Evolutionary conservation across 1,139 yeast species (phyloP), one percentile per base, ranked within the genome.

Genomic region (Suhomyces terraborum): DNA sequence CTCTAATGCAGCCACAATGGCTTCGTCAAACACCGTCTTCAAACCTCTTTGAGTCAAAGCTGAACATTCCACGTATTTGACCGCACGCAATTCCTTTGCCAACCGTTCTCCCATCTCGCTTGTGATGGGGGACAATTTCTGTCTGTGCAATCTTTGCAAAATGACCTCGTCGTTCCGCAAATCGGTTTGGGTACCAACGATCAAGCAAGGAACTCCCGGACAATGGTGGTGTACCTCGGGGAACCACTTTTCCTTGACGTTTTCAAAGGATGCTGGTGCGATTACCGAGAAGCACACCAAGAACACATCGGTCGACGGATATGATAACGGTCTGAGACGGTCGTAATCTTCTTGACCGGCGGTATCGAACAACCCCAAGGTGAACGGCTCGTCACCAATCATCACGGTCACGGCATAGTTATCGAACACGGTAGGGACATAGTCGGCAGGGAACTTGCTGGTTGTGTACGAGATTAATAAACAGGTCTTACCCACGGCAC

Each of bases 331-430:
- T 69, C 98, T 87, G 62, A 93, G 75, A 62, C 98, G 80, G 68
- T 93, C 98, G 66, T 93, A 93, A 73, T 93, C 98, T 77, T 91
- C 98, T 73, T 93, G 98, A 34, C 98, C 98, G 16, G 98, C 98
- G 34, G 98, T 93, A 72, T 93, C 98, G 62, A 91, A 93, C 49
- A 93, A 74, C 12, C 98, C 98, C 58, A 93, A 79, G 17, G 97
- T 93, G 66, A 88, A 91, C 33, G 98, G 98, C 67, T 91, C 98
- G 62, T 91, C 98, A 38, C 97, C 98, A 62, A 93, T 93, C 88
- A 93, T 91, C 42, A 93, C 98, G 2, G 98, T 91, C 40, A 93
- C 98, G 9, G 98, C 98, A 63, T 93, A 93, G 72, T 93, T 93
- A 65, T 93, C 98, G 58, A 89, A 89, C 54, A 87, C 94, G 0